Conservation (phyloP, 78 protist genomes). For the Dictyostelium capitatum region DNA sequence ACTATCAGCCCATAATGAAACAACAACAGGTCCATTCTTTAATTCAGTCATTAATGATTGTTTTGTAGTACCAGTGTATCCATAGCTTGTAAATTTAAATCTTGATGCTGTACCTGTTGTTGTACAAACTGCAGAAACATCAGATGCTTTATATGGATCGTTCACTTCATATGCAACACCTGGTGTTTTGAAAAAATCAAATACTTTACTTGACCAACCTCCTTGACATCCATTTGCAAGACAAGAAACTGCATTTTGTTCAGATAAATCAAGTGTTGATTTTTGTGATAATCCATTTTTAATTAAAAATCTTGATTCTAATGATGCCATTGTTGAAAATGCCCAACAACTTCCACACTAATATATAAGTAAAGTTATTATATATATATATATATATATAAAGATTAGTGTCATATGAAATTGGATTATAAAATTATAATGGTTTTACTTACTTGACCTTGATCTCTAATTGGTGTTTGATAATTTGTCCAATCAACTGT, state of each 20-base stretch:
- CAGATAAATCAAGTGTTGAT: slow-evolving; percentile 9
- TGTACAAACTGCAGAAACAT: background rate
- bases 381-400: no score
- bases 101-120: background rate
- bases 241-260: slow-evolving; percentile 23
- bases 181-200: background rate
- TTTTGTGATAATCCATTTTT: background rate
- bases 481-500: slow-evolving; percentile 76
- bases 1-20: slow-evolving; percentile 4
- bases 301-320: slow-evolving; percentile 35
- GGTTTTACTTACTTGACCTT: slow-evolving; percentile 55
- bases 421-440: no score
- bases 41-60: background rate
- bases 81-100: background rate
- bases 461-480: slow-evolving; percentile 91
- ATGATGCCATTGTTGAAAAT: slow-evolving; percentile 2
- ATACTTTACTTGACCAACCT: background rate
- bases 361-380: background rate
- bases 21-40: slow-evolving; percentile 11
- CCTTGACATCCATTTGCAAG: background rate
- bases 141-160: background rate
- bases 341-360: slow-evolving; percentile 36
- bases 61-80: background rate
- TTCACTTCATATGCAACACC: background rate
- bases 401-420: no score